These are phyloP conservation scores for Suhomyces atakaporum DNA, from an alignment of 1,139 yeast species.

Conservation along the genomic window DNA sequence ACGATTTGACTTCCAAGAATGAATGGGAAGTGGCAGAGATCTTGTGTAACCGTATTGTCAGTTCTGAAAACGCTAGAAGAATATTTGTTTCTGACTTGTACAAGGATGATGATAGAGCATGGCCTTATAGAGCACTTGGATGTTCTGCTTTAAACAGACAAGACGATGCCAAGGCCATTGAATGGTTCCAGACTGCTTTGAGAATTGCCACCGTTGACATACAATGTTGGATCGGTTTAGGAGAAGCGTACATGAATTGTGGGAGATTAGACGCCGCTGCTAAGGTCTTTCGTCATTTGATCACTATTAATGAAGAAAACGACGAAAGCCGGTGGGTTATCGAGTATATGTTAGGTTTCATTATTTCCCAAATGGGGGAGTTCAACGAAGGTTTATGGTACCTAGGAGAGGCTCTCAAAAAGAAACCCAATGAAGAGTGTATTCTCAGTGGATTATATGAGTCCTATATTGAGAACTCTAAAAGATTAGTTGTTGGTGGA, in stretches of 20 bases:
- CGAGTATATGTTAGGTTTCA: conserved; percentile 65
- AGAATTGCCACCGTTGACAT: conserved; percentile 66
- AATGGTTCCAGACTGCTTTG: conserved; percentile 84
- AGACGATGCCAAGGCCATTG: conserved; percentile 78
- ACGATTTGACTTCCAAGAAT: conserved; percentile 59
- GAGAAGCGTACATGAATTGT: conserved; percentile 85
- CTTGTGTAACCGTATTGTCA: conserved; percentile 62
- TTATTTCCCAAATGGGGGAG: conserved; percentile 48
- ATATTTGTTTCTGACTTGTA: conserved; percentile 41
- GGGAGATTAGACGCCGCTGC: conserved; percentile 87
- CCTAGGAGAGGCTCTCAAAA: conserved; percentile 40
- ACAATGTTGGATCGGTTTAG: conserved; percentile 90
- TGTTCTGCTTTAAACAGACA: conserved; percentile 71
- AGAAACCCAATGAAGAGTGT: conserved; percentile 55
- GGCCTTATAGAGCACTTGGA: conserved; percentile 93
- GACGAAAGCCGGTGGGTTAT: conserved; percentile 51
- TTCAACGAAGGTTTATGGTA: conserved; percentile 36
- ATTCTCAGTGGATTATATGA: conserved; percentile 60
- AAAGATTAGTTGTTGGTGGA: conserved; percentile 56
- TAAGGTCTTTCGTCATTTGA: conserved; percentile 74
- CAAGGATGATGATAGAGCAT: conserved; percentile 43
- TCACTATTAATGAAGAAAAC: conserved; percentile 45
- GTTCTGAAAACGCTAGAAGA: conserved; percentile 62
- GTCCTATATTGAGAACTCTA: conserved; percentile 56
- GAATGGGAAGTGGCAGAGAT: conserved; percentile 90